Conservation (phyloP, 2,329 filamentous ascomycete genomes). For the Dothideomycetidae sp. region DNA sequence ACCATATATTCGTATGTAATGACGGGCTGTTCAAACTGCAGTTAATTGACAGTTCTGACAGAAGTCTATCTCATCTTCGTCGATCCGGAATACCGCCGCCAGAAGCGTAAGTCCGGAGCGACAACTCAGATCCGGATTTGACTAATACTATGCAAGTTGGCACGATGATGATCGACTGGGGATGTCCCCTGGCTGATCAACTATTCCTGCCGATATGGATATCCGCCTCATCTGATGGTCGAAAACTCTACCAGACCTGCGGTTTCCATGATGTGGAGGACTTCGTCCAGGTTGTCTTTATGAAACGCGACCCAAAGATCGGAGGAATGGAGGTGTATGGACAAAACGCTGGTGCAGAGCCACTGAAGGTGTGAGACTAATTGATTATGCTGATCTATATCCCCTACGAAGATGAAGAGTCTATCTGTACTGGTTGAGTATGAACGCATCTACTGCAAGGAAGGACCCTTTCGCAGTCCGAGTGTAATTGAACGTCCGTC, state of each 20-base stretch:
- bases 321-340: conserved; percentile 16
- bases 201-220: conserved; percentile 21
- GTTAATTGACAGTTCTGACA: conserved; percentile 6
- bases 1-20: conserved; percentile 14
- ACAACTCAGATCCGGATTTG: not conserved
- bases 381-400: too few relatives aligned
- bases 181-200: conserved; percentile 21
- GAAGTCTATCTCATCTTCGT: conserved; percentile 25
- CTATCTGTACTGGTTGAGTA: too few relatives aligned
- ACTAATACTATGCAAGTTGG: conserved; percentile 17
- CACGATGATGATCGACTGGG: conserved; percentile 26
- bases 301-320: conserved; percentile 10
- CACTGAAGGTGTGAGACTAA: too few relatives aligned
- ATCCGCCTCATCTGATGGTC: conserved; percentile 17
- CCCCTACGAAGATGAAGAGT: too few relatives aligned
- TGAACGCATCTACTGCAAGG: too few relatives aligned
- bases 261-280: conserved; percentile 17
- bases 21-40: not conserved
- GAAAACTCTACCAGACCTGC: conserved; percentile 16
- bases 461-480: too few relatives aligned
- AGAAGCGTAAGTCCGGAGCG: conserved; percentile 16
- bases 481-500: too few relatives aligned
- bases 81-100: conserved; percentile 23
- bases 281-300: conserved; percentile 10
- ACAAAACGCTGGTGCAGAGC: too few relatives aligned